phyloP scores from a whole-genome alignment of 2,329 filamentous ascomycete species.

The Paecilomyces niveus region DNA sequence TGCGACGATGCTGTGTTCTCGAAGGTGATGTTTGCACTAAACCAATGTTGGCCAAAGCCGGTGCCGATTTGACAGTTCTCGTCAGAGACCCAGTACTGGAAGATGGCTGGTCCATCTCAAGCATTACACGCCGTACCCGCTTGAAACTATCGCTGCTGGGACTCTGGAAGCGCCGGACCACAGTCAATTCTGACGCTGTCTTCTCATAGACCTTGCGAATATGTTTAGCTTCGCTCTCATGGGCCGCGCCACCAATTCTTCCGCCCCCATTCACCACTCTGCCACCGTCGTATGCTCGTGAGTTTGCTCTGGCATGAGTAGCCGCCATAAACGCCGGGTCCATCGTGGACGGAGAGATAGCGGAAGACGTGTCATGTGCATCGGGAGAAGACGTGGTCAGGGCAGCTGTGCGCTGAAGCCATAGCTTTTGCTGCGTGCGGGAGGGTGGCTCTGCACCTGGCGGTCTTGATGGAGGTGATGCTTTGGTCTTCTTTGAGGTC shows the following conservation, averaged over 20 bases:
- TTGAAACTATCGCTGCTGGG: conserved; percentile 37
- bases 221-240: conserved; percentile 32
- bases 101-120: conserved; percentile 11
- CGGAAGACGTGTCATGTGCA: conserved; percentile 23
- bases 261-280: conserved; percentile 23
- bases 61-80: conserved; percentile 28
- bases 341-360: conserved; percentile 26
- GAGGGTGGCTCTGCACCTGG: conserved; percentile 33
- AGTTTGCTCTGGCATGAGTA: conserved; percentile 21
- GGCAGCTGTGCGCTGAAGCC: conserved; percentile 40
- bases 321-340: conserved; percentile 27
- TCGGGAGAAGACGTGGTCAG: conserved; percentile 39
- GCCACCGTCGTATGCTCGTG: conserved; percentile 20
- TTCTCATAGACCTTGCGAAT: conserved; percentile 40
- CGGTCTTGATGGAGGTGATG: conserved; percentile 27
- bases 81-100: conserved; percentile 13
- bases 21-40: conserved; percentile 18
- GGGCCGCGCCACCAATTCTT: conserved; percentile 18
- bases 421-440: conserved; percentile 43
- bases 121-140: conserved; percentile 24
- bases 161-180: conserved; percentile 39
- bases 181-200: conserved; percentile 34
- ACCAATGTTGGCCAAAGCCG: conserved; percentile 17
- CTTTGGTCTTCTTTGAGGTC: conserved; percentile 19
- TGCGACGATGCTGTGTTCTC: conserved; percentile 12